Conservation (phyloP, 371 early-diverging fungal genomes). For the Apophysomyces elegans region DNA sequence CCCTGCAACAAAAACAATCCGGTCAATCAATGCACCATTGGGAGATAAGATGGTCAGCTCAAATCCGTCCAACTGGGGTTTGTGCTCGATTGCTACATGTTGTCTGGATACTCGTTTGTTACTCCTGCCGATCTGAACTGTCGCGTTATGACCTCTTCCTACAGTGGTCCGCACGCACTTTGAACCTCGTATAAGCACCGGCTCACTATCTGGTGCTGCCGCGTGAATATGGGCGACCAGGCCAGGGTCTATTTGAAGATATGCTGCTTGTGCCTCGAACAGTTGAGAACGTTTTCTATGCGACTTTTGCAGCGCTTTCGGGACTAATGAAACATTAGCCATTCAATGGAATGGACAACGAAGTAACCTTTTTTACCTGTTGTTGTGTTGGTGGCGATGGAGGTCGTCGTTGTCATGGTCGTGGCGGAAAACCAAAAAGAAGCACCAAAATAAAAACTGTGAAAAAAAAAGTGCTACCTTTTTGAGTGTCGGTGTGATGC, state of each 20-base stretch:
- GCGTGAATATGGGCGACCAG: slow-evolving; percentile 24
- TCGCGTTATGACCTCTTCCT: slow-evolving; percentile 55
- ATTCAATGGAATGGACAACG: not conserved
- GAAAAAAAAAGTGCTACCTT: slow-evolving; percentile 2
- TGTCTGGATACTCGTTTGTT: slow-evolving; percentile 54
- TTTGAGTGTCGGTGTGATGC: not conserved
- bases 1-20: slow-evolving; percentile 24
- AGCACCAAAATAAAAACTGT: too few relatives aligned
- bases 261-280: slow-evolving; percentile 27
- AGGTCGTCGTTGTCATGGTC: not conserved
- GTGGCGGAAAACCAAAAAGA: not conserved
- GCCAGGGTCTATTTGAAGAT: slow-evolving; percentile 23
- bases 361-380: not conserved
- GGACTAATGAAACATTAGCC: not conserved
- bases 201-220: slow-evolving; percentile 19
- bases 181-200: slow-evolving; percentile 26
- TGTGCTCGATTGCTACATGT: slow-evolving; percentile 52
- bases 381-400: not conserved
- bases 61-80: slow-evolving; percentile 29
- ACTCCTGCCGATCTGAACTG: slow-evolving; percentile 47
- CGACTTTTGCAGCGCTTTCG: not conserved
- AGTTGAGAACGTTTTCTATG: slow-evolving; percentile 8
- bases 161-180: slow-evolving; percentile 38
- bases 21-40: slow-evolving; percentile 49
- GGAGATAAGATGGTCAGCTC: slow-evolving; percentile 51